Evolutionary conservation across 2,329 filamentous ascomycete genomes (phyloP).

Genomic region (Fusarium sp.): DNA sequence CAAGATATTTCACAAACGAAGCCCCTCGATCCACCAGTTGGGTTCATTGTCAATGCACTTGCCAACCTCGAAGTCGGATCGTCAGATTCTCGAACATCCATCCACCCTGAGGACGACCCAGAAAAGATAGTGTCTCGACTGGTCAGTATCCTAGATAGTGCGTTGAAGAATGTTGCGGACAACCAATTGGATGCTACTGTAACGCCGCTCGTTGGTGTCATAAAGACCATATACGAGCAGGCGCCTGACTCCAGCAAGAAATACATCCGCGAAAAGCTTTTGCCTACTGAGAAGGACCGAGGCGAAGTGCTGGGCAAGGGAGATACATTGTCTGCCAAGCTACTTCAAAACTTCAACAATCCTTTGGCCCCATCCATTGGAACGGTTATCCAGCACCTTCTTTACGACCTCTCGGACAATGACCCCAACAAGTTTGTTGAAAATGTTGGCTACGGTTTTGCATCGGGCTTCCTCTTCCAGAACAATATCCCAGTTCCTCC

Average conservation of each 20-base stretch:
- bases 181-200: conserved; percentile 77
- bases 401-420: conserved; percentile 88
- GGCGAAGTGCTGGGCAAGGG: conserved; percentile 80
- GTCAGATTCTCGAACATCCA: conserved; percentile 61
- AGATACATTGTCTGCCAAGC: conserved; percentile 76
- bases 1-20: conserved; percentile 66
- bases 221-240: conserved; percentile 76
- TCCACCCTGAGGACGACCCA: conserved; percentile 74
- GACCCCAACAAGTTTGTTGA: conserved; percentile 83
- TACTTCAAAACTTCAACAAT: conserved; percentile 82
- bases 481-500: conserved; percentile 83
- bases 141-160: conserved; percentile 74
- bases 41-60: conserved; percentile 80
- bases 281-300: conserved; percentile 83
- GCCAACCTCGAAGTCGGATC: conserved; percentile 78
- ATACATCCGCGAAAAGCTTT: conserved; percentile 72
- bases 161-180: conserved; percentile 71
- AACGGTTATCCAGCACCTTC: conserved; percentile 78
- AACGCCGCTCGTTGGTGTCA: conserved; percentile 77
- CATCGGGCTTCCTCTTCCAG: conserved; percentile 87
- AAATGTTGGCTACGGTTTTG: conserved; percentile 95
- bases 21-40: conserved; percentile 78
- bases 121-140: conserved; percentile 72
- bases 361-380: conserved; percentile 77
- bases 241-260: conserved; percentile 71